phyloP scores from a whole-genome alignment of 2,329 filamentous ascomycete genomes.

The Albifimbria verrucaria region DNA sequence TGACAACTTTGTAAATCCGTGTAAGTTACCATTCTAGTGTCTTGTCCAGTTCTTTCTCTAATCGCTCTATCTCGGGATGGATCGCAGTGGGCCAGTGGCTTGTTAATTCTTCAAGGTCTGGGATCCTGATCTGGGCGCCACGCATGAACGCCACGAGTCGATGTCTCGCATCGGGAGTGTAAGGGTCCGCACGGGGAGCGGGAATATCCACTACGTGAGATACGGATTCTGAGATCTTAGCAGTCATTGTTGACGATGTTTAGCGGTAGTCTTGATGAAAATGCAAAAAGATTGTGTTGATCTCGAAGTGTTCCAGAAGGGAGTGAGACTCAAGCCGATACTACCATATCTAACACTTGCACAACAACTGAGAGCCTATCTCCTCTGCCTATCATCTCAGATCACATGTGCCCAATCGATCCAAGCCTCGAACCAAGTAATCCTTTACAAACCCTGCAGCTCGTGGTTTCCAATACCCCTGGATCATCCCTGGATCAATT shows the following conservation, averaged over 20 bases:
- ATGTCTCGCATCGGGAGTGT: background rate
- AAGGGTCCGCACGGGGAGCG: background rate
- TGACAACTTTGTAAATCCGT: background rate
- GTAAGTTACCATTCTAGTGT: background rate
- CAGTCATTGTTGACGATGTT: background rate
- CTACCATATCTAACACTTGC: too few species aligned
- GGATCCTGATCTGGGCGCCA: background rate
- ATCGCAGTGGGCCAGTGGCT: background rate
- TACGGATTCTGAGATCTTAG: background rate
- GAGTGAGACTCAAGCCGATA: too few species aligned
- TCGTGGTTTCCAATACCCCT: too few species aligned
- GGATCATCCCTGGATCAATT: too few species aligned
- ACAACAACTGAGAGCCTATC: too few species aligned
- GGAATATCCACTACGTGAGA: background rate
- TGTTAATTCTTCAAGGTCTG: background rate
- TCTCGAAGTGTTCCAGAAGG: too few species aligned
- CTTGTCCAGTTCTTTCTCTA: background rate
- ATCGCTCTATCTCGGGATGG: background rate
- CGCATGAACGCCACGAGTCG: background rate
- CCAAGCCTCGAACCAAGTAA: too few species aligned
- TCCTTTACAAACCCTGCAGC: too few species aligned
- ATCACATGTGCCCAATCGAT: too few species aligned
- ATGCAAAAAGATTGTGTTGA: too few species aligned
- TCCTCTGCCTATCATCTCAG: too few species aligned
- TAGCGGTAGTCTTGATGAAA: too few species aligned